Evolutionary conservation across 352 stramenopile genomes (phyloP).

Genomic region (Pythium folliculosum): DNA sequence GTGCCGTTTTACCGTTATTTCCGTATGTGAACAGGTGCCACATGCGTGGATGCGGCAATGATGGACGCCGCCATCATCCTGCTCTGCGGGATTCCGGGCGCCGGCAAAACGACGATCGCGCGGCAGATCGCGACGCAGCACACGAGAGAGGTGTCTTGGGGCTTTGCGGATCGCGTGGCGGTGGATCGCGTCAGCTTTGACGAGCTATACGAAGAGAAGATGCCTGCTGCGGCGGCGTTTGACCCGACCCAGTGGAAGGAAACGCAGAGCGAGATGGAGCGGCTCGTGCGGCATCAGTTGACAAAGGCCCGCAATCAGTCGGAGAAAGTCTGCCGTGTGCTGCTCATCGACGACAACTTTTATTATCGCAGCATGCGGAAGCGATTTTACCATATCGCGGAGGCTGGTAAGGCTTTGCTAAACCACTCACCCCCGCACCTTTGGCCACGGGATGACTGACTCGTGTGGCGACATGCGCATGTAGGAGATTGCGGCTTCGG

Average conservation of each 20-base stretch:
- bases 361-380: constrained; percentile 70
- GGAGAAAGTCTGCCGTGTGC: constrained; percentile 25
- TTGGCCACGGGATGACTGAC: neutral
- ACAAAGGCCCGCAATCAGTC: neutral
- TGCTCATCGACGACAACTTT: constrained; percentile 79
- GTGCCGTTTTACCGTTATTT: constrained; percentile 17
- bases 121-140: constrained; percentile 26
- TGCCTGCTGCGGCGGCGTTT: constrained; percentile 26
- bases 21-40: neutral
- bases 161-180: neutral
- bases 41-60: neutral
- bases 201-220: constrained; percentile 39
- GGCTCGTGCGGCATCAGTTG: constrained; percentile 27
- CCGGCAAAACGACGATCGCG: constrained; percentile 71
- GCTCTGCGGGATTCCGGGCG: constrained; percentile 64
- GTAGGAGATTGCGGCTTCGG: constrained; percentile 17
- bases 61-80: constrained; percentile 40
- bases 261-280: constrained; percentile 50
- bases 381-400: constrained; percentile 57
- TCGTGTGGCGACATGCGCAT: neutral
- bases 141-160: neutral
- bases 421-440: too few species aligned
- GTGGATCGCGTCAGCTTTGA: constrained; percentile 59
- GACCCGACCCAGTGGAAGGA: constrained; percentile 55
- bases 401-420: constrained; percentile 33